phyloP scores from a whole-genome alignment of 2,329 filamentous ascomycete genomes.

The Arthrobotrys entomopaga region DNA sequence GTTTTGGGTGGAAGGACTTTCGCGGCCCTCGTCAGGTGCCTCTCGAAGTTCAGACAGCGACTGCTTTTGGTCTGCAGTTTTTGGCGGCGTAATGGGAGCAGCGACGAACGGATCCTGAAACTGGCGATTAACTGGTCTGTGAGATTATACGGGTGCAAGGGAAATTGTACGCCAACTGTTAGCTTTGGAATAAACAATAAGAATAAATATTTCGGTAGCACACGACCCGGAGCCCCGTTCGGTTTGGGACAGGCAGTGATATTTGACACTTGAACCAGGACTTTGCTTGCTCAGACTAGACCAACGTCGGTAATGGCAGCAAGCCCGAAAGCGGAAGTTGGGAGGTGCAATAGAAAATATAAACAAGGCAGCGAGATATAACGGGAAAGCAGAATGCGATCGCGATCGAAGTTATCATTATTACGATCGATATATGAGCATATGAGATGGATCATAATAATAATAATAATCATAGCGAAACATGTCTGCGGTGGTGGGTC shows the following conservation, averaged over 20 bases:
- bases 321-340: constrained; percentile 40
- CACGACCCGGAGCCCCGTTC: constrained; percentile 54
- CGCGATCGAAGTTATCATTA: not conserved
- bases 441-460: not conserved
- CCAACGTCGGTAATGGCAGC: constrained; percentile 21
- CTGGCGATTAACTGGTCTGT: constrained; percentile 52
- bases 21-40: constrained; percentile 41
- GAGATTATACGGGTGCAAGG: constrained; percentile 27
- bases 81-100: constrained; percentile 49
- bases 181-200: constrained; percentile 41
- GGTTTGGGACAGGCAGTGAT: constrained; percentile 44
- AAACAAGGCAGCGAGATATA: constrained; percentile 14
- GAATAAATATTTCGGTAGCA: constrained; percentile 43
- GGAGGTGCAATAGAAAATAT: constrained; percentile 6
- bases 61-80: constrained; percentile 53
- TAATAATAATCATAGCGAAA: not conserved
- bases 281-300: constrained; percentile 20
- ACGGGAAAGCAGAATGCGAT: constrained; percentile 7
- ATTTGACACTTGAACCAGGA: constrained; percentile 28
- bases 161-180: constrained; percentile 47
- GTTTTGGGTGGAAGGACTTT: constrained; percentile 32
- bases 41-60: constrained; percentile 51
- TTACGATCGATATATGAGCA: not conserved
- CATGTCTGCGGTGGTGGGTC: not conserved
- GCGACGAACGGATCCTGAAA: constrained; percentile 51